Conservation (phyloP, 2,329 filamentous ascomycete genomes). For the Exophiala spinifera region DNA sequence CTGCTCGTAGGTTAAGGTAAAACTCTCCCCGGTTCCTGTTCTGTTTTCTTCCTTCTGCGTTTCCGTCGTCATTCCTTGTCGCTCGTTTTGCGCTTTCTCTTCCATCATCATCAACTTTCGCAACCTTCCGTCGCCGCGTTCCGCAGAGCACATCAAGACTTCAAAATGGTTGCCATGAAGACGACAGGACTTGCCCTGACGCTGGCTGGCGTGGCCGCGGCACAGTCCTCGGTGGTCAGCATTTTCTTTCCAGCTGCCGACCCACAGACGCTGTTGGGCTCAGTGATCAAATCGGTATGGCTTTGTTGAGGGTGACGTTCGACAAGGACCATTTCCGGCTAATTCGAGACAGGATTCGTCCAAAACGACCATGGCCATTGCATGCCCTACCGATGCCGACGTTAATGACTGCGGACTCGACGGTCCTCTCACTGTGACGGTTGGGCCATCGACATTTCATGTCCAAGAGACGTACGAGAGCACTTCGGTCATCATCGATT, state of each 20-base stretch:
- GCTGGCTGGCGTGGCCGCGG: constrained; percentile 12
- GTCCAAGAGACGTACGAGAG: constrained; percentile 12
- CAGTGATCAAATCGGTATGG: constrained; percentile 20
- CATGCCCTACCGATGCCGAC: constrained; percentile 16
- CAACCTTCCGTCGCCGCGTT: background rate
- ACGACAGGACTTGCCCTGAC: constrained; percentile 6
- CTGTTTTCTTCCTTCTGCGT: too few relatives aligned
- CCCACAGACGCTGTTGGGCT: constrained; percentile 18
- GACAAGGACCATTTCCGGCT: too few relatives aligned
- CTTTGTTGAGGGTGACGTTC: too few relatives aligned
- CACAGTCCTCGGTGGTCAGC: constrained; percentile 18
- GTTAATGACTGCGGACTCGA: constrained; percentile 18
- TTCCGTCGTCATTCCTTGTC: background rate
- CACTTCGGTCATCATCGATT: constrained; percentile 17
- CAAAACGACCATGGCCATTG: constrained; percentile 21
- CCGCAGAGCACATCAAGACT: background rate
- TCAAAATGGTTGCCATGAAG: constrained; percentile 13
- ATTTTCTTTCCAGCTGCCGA: constrained; percentile 22
- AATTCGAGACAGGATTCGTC: constrained; percentile 13
- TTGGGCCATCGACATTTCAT: constrained; percentile 20
- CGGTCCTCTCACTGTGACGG: constrained; percentile 23
- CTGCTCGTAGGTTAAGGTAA: too few relatives aligned
- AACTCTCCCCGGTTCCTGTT: too few relatives aligned
- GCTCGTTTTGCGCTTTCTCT: background rate
- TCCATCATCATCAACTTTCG: too few relatives aligned